Evolutionary conservation across 176 grass and related monocot species (phyloP).

Genomic region (Aegilops bicornis): DNA sequence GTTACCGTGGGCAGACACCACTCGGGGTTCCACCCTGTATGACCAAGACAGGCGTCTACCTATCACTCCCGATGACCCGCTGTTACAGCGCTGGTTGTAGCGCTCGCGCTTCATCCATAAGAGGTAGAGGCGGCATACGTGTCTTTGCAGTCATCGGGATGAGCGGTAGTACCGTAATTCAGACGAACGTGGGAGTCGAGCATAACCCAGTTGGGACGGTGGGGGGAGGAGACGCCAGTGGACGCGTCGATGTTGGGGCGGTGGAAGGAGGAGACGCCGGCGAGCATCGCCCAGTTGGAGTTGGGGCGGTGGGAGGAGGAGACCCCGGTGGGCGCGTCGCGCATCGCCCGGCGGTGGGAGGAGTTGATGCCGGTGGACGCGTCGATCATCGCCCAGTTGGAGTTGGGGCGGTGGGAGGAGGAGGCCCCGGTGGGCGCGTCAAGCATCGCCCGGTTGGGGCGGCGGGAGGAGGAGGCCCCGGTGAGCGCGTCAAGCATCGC

Average conservation of each 20-base stretch:
- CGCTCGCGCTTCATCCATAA: no score
- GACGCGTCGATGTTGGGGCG: neutral
- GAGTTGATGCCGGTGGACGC: neutral
- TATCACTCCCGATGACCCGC: no score
- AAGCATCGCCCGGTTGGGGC: neutral
- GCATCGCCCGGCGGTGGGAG: neutral
- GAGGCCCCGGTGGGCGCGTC: neutral
- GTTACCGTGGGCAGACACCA: neutral
- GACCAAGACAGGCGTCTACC: no score
- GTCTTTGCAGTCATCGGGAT: neutral
- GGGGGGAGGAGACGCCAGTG: neutral
- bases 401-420: neutral
- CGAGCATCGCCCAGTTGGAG: neutral
- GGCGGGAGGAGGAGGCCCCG: neutral
- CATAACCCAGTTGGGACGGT: neutral
- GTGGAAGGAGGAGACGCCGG: no score
- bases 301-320: neutral
- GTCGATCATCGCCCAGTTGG: neutral
- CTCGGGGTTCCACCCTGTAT: neutral
- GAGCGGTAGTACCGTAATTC: no score
- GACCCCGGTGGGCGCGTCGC: neutral
- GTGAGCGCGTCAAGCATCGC: neutral
- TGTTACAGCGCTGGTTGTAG: no score
- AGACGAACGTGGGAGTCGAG: no score
- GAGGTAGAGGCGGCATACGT: neutral